Evolutionary conservation across 2,329 filamentous ascomycete species (phyloP).

Genomic region (Sporothrix inflata): DNA sequence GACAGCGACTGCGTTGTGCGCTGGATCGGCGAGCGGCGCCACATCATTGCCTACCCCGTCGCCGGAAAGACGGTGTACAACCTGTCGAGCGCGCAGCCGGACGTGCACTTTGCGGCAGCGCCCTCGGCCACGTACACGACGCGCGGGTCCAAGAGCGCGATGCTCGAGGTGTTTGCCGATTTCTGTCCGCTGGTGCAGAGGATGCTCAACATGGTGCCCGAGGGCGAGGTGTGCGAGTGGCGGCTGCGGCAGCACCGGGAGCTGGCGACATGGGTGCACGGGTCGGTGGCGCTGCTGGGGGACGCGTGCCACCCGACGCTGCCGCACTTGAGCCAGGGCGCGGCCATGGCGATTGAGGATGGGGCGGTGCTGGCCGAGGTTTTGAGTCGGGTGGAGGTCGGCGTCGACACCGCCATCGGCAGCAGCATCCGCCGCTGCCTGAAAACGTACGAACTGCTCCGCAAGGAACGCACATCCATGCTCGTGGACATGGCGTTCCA

Average conservation of each 20-base stretch:
- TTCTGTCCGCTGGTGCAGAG: conserved; percentile 63
- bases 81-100: conserved; percentile 64
- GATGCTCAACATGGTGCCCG: conserved; percentile 63
- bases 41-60: conserved; percentile 80
- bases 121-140: conserved; percentile 65
- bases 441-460: conserved; percentile 58
- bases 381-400: conserved; percentile 44
- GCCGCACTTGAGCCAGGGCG: conserved; percentile 68
- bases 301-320: conserved; percentile 71
- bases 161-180: conserved; percentile 64
- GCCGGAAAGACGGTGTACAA: conserved; percentile 68
- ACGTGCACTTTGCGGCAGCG: conserved; percentile 61
- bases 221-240: conserved; percentile 68
- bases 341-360: conserved; percentile 70
- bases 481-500: conserved; percentile 59
- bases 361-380: conserved; percentile 62
- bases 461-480: conserved; percentile 57
- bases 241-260: conserved; percentile 61
- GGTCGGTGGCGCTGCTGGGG: conserved; percentile 60
- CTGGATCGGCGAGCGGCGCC: conserved; percentile 75
- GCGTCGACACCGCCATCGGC: conserved; percentile 26
- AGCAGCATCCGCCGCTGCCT: conserved; percentile 52
- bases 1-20: conserved; percentile 69
- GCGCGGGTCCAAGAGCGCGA: conserved; percentile 61
- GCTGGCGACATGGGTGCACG: conserved; percentile 61